Evolutionary conservation across 352 stramenopile genomes (phyloP).

Genomic region (Globisporangium nunn): DNA sequence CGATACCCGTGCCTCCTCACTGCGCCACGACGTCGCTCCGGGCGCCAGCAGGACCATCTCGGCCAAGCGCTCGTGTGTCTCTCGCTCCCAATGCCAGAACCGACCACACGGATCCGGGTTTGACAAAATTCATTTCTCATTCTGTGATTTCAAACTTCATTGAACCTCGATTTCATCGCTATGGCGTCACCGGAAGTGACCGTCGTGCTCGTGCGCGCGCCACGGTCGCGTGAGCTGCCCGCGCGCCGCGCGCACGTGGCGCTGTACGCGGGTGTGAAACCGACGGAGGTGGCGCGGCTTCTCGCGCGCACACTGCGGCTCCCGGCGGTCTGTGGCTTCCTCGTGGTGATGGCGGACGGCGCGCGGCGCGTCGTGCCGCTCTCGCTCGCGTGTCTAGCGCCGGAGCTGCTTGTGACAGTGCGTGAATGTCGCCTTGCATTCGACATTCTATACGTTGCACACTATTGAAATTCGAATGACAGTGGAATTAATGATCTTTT

Average conservation of each 20-base stretch:
- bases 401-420: conserved; percentile 29
- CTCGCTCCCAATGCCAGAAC: too few species aligned
- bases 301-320: conserved; percentile 28
- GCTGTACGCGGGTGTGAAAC: conserved; percentile 46
- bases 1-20: too few species aligned
- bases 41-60: too few species aligned
- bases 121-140: too few species aligned
- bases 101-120: too few species aligned
- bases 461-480: not conserved
- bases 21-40: too few species aligned
- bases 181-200: not conserved
- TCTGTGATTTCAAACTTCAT: too few species aligned
- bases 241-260: conserved; percentile 18
- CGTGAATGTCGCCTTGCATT: not conserved
- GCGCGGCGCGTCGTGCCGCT: conserved; percentile 42
- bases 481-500: not conserved
- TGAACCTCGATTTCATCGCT: not conserved
- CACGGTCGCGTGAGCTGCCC: conserved; percentile 2
- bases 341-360: conserved; percentile 10
- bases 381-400: conserved; percentile 42
- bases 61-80: too few species aligned
- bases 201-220: conserved; percentile 5
- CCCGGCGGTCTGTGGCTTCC: conserved; percentile 28
- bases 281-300: conserved; percentile 36
- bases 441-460: too few species aligned